Percentiles rank a stretch among this genome's conserved stretches.
Evolutionary conservation across 441 rosid species (phyloP).

Genomic region (Raphanus hybrid): DNA sequence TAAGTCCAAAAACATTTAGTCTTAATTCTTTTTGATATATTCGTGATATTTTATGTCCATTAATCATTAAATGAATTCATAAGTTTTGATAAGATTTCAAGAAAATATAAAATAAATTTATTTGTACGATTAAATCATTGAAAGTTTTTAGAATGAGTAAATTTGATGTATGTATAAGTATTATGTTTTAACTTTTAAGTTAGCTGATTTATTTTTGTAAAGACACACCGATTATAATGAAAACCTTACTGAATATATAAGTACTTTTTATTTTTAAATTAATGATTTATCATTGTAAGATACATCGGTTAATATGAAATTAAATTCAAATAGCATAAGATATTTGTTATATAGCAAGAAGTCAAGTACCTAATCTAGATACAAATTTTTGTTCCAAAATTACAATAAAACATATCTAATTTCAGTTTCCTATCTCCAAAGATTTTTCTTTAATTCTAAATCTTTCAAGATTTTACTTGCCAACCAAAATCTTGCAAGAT

Average conservation of each 20-base stretch:
- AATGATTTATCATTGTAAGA: neutral
- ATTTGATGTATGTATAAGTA: neutral
- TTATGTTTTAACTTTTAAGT: neutral
- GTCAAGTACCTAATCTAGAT: neutral
- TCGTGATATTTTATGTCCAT: too few species aligned
- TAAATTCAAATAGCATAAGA: neutral
- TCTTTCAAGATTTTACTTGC: neutral
- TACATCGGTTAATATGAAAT: neutral
- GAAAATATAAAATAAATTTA: too few species aligned
- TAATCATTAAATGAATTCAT: too few species aligned
- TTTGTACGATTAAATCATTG: too few species aligned
- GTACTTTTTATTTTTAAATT: neutral
- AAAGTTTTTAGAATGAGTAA: too few species aligned
- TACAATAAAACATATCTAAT: neutral
- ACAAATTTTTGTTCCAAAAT: neutral
- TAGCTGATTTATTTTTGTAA: neutral
- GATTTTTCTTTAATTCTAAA: neutral
- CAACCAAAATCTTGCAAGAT: conserved; percentile 9
- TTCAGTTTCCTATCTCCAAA: neutral
- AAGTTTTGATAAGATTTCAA: too few species aligned
- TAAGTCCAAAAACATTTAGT: too few species aligned
- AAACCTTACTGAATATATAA: neutral
- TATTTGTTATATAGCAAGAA: neutral
- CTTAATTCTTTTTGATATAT: too few species aligned
- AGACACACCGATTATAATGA: neutral